These are phyloP conservation scores for Monosporascus sp. DNA, from an alignment of 2,329 filamentous ascomycete species.

Conservation along the genomic window DNA sequence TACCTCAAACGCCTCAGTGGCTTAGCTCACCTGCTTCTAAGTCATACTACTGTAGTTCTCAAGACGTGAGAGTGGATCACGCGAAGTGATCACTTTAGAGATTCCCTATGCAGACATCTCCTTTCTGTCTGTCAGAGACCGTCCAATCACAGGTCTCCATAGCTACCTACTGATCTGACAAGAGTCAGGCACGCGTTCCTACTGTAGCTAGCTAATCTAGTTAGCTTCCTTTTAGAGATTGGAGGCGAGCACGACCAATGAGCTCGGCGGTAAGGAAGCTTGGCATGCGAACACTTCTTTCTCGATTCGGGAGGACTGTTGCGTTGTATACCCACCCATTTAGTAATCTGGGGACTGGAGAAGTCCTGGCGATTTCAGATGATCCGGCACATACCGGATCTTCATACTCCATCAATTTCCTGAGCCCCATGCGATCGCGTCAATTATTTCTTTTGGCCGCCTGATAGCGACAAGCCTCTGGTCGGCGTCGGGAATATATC, in stretches of 20 bases:
- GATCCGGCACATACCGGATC: not conserved
- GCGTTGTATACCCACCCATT: not conserved
- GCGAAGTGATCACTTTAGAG: not conserved
- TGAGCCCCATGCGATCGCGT: not conserved
- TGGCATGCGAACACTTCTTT: not conserved
- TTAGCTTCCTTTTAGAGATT: not conserved
- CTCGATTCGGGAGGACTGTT: not conserved
- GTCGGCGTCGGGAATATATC: not conserved
- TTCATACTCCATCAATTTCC: not conserved
- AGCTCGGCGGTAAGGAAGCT: not conserved
- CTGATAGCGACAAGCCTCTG: not conserved
- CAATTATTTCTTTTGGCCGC: not conserved
- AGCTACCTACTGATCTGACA: not conserved
- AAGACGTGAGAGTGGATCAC: not conserved
- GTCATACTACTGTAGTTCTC: no score
- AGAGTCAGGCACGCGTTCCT: not conserved
- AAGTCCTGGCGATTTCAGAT: not conserved
- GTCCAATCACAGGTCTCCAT: not conserved
- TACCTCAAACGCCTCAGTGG: no score
- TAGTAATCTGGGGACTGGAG: not conserved
- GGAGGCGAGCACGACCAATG: not conserved
- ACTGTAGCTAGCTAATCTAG: no score
- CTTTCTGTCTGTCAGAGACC: not conserved
- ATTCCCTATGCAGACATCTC: not conserved
- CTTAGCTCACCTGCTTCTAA: no score